These are phyloP conservation scores for Cenchrus americanus DNA, from an alignment of 176 grass and related monocot genomes.

Conservation along the genomic window DNA sequence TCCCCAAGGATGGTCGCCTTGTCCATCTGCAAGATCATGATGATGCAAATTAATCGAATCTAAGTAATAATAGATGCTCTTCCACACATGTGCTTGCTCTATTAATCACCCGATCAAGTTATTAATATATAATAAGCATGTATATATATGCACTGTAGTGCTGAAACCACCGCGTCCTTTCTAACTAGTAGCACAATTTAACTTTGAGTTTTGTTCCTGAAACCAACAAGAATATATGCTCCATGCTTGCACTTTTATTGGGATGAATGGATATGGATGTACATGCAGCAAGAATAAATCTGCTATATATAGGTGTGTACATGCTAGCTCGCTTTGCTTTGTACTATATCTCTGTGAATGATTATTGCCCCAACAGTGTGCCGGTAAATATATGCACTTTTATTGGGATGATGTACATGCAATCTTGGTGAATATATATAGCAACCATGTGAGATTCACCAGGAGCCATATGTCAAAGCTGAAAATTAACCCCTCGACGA, in stretches of 20 bases:
- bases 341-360: not conserved
- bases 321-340: not conserved
- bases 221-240: conserved; percentile 24
- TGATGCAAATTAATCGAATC: not conserved
- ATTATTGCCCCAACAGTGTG: not conserved
- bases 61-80: not conserved
- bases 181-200: not conserved
- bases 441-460: not conserved
- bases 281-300: not conserved
- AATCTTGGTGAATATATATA: conserved; percentile 16
- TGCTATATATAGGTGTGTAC: not conserved
- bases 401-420: conserved; percentile 9
- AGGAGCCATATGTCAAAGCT: not conserved
- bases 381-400: not conserved
- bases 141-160: not conserved
- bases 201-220: not conserved
- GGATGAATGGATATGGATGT: too few relatives aligned
- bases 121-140: too few relatives aligned
- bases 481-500: not conserved
- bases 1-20: conserved; percentile 85
- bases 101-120: too few relatives aligned
- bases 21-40: conserved; percentile 57
- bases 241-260: not conserved
- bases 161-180: too few relatives aligned
- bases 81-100: too few relatives aligned